Evolutionary conservation across 2,329 filamentous ascomycete species (phyloP), one percentile per base, ranked within the genome.

Genomic region (Fusarium sp.): DNA sequence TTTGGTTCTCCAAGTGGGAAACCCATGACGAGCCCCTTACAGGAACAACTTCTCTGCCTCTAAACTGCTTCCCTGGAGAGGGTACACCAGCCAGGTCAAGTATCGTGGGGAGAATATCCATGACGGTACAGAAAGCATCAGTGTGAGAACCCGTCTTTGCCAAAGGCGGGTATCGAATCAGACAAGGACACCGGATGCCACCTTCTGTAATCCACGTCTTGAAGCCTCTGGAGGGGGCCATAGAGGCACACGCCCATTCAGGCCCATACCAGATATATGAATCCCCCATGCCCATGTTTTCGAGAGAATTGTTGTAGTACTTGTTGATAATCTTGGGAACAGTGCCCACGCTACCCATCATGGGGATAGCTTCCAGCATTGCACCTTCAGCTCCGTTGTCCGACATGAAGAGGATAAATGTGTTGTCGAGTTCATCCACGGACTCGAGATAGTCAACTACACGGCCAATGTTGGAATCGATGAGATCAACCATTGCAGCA

Each of bases 261-360:
- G 86, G 88, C 1, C 90, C 89, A 71, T 91, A 91, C 89, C 89
- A 91, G 69, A 90, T 87, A 75, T 90, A 91, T 1, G 86, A 88
- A 77, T 90, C 83, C 82, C 18, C 87, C 85, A 76, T 89, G 2
- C 88, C 89, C 18, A 90, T 82, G 67, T 91, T 91, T 8, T 90
- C 88, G 4, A 89, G 39, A n/a, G 69, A 73, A 59, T 58, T 87
- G 61, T 88, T 86, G 9, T 90, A 90, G 33, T 91, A 84, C 41
- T 73, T 73, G 48, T 76, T 72, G 22, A 77, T 76, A 6, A 76
- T 68, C 1, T 27, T 73, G 10, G 61, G 64, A 37, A 78, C 74
- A 6, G 52, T 76, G 1, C 64, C 61, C 9, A 65, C 43, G 13
- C 69, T 67, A 4, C 72, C 75, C 70, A 75, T 71, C 3, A 91